Base-by-base conservation (phyloP, 2,329 filamentous ascomycete genomes). In the Diplocarpon rosae region DNA sequence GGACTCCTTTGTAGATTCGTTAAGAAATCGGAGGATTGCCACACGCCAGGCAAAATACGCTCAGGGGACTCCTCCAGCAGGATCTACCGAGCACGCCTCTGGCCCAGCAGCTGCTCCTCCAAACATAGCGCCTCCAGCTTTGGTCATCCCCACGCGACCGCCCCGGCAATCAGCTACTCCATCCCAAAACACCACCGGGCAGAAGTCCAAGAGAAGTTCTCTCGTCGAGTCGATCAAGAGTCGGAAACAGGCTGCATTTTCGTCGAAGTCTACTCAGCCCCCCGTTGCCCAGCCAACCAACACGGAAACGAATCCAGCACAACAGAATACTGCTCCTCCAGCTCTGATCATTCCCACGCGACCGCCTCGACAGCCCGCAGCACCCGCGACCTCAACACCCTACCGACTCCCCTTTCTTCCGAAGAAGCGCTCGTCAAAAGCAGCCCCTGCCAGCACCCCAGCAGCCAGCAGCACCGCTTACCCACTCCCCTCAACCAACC, bases 301-400 rank as follows among this genome's bases (percentile, higher is more conserved):
- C 30, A 3, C 11, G 9, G 30, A 12, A 32, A 3, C 30, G 9
- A 14, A 32, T 12, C 11, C 30, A 24, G 30, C 30, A 12, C 30
- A 12, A 14, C n/a, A 12, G 11, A 32, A 14, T 10, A 14, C 30
- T 5, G 30, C 30, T 10, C n/a, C 30, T 5, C 30, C 11, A 32
- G 30, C n/a, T 32, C 30, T 32, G 11, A 32, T 32, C n/a, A 32
- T 32, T 5, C 30, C 30, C 11, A 32, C 30, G 3, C 30, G 30
- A 12, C 30, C 30, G n/a, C 30, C 30, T 12, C 30, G 30, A 32
- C 11, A 32, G n/a, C 11, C 30, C 11, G 30, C 30, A 14, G n/a
- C 30, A 4, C 4, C 30, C 11, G 30, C 30, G 10, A 14, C 4
- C 32, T 52, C 54, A 34, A 48, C 12, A 13, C 10, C 9, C 7